Conservation (phyloP, 2,329 filamentous ascomycete species). For the Neophaeococcomyces mojaviensis region DNA sequence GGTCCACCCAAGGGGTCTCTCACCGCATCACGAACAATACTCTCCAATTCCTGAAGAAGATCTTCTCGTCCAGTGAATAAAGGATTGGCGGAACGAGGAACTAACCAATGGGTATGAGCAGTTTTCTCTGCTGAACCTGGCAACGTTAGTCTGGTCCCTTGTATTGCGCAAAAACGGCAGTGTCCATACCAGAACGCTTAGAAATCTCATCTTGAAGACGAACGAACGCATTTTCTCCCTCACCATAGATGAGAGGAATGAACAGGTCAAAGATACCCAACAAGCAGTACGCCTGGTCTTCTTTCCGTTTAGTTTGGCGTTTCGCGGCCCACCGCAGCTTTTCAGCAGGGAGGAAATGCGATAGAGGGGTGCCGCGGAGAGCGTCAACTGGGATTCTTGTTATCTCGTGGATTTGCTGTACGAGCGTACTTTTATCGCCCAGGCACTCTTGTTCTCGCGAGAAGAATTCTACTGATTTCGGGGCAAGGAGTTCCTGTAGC, state of each 20-base stretch:
- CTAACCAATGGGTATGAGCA: constrained; percentile 20
- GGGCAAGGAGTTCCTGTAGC: constrained; percentile 20
- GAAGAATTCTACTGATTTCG: constrained; percentile 11
- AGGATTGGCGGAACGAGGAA: constrained; percentile 19
- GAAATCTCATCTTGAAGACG: constrained; percentile 3
- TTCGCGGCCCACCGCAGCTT: constrained; percentile 34
- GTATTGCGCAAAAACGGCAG: not conserved
- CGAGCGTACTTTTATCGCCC: constrained; percentile 16
- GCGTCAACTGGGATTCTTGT: constrained; percentile 20
- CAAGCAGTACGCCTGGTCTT: constrained; percentile 40
- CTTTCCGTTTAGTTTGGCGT: constrained; percentile 27
- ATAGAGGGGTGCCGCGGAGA: constrained; percentile 17
- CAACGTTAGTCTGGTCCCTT: not conserved
- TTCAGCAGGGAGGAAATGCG: constrained; percentile 20
- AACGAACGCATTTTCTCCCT: constrained; percentile 7
- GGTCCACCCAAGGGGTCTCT: not conserved
- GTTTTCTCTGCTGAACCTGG: not conserved
- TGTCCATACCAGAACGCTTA: not conserved
- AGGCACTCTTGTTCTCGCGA: constrained; percentile 5
- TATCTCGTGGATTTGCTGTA: constrained; percentile 21
- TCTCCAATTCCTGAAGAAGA: constrained; percentile 15
- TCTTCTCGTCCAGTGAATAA: constrained; percentile 22
- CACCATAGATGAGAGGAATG: constrained; percentile 5
- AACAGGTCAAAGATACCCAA: constrained; percentile 35
- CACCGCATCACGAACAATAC: constrained; percentile 10